Percentiles rank a stretch among this genome's conserved stretches.
Conservation (phyloP, 805 yeast species). For the Sungouiella blattae region DNA sequence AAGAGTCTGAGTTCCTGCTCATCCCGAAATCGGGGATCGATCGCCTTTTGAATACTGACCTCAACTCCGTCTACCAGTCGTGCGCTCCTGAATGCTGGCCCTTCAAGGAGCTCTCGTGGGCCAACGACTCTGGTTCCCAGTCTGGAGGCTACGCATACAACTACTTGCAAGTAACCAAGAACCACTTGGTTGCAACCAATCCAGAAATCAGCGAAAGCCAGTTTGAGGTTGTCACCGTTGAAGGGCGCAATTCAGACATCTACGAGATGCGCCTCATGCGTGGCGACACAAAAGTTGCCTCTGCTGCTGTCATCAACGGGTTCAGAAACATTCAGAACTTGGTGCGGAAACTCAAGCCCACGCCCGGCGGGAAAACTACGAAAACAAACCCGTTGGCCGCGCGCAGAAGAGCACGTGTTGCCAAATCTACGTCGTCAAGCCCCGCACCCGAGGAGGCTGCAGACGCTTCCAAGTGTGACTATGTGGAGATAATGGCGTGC, state of each 20-base stretch:
- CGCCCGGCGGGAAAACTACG: slow-evolving; percentile 12
- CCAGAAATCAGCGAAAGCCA: slow-evolving; percentile 16
- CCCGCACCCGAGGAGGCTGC: slow-evolving; percentile 29
- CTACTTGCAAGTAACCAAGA: slow-evolving; percentile 47
- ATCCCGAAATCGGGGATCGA: slow-evolving; percentile 15
- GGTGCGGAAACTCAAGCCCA: slow-evolving; percentile 71
- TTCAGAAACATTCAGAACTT: slow-evolving; percentile 92
- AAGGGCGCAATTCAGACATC: slow-evolving; percentile 75
- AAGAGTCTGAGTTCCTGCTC: slow-evolving; percentile 44
- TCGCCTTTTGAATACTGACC: background rate
- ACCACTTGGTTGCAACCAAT: slow-evolving; percentile 17
- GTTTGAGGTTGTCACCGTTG: slow-evolving; percentile 36
- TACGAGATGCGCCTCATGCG: slow-evolving; percentile 60
- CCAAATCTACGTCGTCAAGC: slow-evolving; percentile 7
- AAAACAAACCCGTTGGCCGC: slow-evolving; percentile 38
- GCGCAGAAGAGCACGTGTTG: slow-evolving; percentile 40
- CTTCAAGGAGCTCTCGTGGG: slow-evolving; percentile 57
- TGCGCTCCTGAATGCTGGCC: slow-evolving; percentile 66
- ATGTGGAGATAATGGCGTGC: slow-evolving; percentile 96
- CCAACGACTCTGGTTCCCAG: slow-evolving; percentile 69
- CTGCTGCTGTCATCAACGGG: slow-evolving; percentile 72
- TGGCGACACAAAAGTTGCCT: slow-evolving; percentile 41
- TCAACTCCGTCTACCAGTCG: slow-evolving; percentile 19
- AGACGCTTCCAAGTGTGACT: slow-evolving; percentile 69
- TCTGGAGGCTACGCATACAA: slow-evolving; percentile 89